Base-by-base conservation (phyloP, 2,329 filamentous ascomycete genomes). In the Hawksworthiomyces lignivorus region DNA sequence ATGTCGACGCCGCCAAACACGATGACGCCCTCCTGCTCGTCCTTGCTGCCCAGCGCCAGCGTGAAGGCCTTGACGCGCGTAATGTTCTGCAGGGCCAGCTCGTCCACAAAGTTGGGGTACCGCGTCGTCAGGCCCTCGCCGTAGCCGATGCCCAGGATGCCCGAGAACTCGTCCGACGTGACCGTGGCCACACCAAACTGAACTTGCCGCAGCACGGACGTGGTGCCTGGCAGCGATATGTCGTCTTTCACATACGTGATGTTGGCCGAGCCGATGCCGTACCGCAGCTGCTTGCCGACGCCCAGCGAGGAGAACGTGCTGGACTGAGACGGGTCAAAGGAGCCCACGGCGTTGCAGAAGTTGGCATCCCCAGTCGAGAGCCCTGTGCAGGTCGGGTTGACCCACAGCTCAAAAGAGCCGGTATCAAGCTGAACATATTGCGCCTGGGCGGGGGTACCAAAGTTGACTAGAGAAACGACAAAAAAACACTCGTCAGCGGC, bases 61-160 rank as follows among this genome's bases (percentile, higher is more conserved):
- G 75, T 80, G 55, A 82, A 84, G 2, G 79, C 77, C 50, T 75
- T 76, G 11, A 74, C 75, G 15, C 66, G 62, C 24, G 79, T 84
- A 27, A 74, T 52, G 18, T 72, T 73, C 46, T 74, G 71, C 3
- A 62, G 51, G 12, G 53, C 56, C 30, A 76, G 60, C 53, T 72
- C 61, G 55, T 75, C 72, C 48, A 76, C 51, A 43, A 76, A 67
- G 54, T 72, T 75, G 46, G 57, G 62, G 52, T 76, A 75, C 8
- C 48, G 52, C 3, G 65, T 69, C 20, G 67, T 72, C 39, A 64
- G 49, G 27, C 66, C 68, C 11, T 61, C 36, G 4, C 76, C 68
- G 56, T 86, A 86, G 19, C 86, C 86, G 43, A 92, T 81, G 18
- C 87, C 87, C 17, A 94, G 61, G 35, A 92, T 86, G 28, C 72